phyloP scores from a whole-genome alignment of 2,329 filamentous ascomycete genomes.

The Colletotrichum simmondsii region DNA sequence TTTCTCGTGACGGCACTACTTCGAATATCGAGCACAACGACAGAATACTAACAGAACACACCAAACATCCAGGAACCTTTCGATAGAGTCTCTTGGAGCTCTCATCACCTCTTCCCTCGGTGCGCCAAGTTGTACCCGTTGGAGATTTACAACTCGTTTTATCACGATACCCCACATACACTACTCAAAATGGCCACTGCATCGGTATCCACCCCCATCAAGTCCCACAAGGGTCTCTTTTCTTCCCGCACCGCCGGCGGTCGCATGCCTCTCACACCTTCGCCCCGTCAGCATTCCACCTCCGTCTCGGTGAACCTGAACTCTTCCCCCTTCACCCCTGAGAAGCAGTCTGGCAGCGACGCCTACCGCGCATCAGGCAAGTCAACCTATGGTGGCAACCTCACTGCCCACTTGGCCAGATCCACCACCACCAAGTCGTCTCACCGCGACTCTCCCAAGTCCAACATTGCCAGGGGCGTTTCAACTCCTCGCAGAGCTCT shows the following conservation, averaged over 20 bases:
- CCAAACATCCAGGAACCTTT: slow-evolving; percentile 64
- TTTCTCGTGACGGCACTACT: slow-evolving; percentile 54
- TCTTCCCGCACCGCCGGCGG: slow-evolving; percentile 92
- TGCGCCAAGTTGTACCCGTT: slow-evolving; percentile 59
- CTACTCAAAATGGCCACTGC: slow-evolving; percentile 78
- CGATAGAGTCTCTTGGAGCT: slow-evolving; percentile 68
- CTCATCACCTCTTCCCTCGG: slow-evolving; percentile 49
- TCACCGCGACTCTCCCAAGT: slow-evolving; percentile 92
- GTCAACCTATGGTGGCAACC: slow-evolving; percentile 83
- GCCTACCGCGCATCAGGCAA: slow-evolving; percentile 64
- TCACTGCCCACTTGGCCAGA: slow-evolving; percentile 82
- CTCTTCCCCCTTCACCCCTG: slow-evolving; percentile 84
- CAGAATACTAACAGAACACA: slow-evolving; percentile 56
- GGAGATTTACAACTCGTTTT: slow-evolving; percentile 50
- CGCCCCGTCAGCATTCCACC: slow-evolving; percentile 74
- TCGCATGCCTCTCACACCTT: slow-evolving; percentile 93
- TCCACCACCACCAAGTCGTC: slow-evolving; percentile 70
- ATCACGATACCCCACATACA: slow-evolving; percentile 44
- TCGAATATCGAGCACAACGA: slow-evolving; percentile 60
- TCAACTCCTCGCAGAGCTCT: slow-evolving; percentile 84
- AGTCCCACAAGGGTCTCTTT: slow-evolving; percentile 94
- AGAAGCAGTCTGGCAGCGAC: slow-evolving; percentile 64
- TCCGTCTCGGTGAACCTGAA: slow-evolving; percentile 63
- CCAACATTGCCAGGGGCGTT: slow-evolving; percentile 84
- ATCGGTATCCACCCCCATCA: slow-evolving; percentile 88